Evolutionary conservation across 352 stramenopile species (phyloP).

Genomic region (Globisporangium heterothallicum): DNA sequence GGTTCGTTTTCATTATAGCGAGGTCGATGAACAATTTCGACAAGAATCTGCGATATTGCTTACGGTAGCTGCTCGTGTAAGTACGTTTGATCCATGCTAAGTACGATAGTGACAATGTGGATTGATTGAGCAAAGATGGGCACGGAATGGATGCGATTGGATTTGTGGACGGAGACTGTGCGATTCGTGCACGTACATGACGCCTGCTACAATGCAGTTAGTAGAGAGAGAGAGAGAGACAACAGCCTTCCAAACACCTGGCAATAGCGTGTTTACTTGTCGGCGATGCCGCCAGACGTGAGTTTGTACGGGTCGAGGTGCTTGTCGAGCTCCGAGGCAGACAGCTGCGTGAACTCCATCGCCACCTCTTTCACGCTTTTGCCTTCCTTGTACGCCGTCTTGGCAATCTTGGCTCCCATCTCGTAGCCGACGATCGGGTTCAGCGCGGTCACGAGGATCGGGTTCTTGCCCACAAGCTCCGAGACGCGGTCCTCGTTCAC

Average conservation of each 20-base stretch:
- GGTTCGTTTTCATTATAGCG: constrained; percentile 3
- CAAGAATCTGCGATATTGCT: too few species aligned
- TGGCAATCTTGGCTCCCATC: constrained; percentile 49
- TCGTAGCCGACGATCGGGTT: constrained; percentile 60
- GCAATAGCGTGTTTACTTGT: constrained; percentile 15
- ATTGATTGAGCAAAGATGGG: too few species aligned
- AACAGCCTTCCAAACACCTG: too few species aligned
- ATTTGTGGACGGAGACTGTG: too few species aligned
- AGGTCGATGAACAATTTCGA: background rate
- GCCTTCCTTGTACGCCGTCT: constrained; percentile 53
- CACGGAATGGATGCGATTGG: too few species aligned
- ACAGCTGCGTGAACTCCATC: constrained; percentile 35
- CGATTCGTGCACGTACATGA: too few species aligned
- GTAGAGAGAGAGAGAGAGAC: too few species aligned
- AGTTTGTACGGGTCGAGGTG: constrained; percentile 42
- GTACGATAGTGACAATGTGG: too few species aligned
- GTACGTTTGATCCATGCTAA: too few species aligned
- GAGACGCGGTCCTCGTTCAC: constrained; percentile 39
- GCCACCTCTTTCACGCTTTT: constrained; percentile 44
- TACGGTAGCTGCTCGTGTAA: background rate
- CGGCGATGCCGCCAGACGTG: constrained; percentile 35
- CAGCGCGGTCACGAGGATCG: constrained; percentile 53
- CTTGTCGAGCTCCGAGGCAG: constrained; percentile 46
- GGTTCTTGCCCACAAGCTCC: constrained; percentile 45
- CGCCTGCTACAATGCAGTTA: too few species aligned